Base-by-base conservation (phyloP, 495 filamentous ascomycete genomes). In the Neurospora tetrasperma region DNA sequence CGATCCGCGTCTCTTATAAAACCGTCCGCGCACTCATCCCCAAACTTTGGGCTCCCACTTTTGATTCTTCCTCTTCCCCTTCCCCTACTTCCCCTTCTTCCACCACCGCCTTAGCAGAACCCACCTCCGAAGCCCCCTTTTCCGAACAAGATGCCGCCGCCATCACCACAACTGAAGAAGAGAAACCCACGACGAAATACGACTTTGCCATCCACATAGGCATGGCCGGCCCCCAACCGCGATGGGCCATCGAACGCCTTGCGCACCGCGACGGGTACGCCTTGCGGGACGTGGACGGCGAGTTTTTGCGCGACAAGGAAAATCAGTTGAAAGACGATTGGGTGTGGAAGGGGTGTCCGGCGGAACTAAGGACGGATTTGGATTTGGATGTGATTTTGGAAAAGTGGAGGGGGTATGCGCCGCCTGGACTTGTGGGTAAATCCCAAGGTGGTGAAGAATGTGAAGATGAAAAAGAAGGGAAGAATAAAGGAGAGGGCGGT, bases 171-270 rank as follows among this genome's bases (percentile, higher is more conserved):
- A 31, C 1, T 31, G 43, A 43, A 7, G 42, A 44, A 43, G 35
- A 38, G 6, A 6, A 39, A 39, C 35, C 35, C 35, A 1, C 4
- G 3, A 20, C 71, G 71, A 85, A 83, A 54, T 87, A 90, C 27
- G 91, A 94, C 79, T 80, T 90, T 27, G 85, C 90, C 14, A 80
- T 97, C 6, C 92, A 95, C 78, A 91, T 97, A 72, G 94, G 94
- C 44, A 92, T 96, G 84, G 92, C 93, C 0, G 87, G 91, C 0
- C 89, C 90, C 40, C 83, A 91, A 27, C 81, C 79, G 0, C 89
- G 88, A 71, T 96, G 93, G 79, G 87, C 87, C 2, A 81, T 95
- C 5, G 94, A 97, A 78, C 83, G 86, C 9, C 82, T 86, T 9
- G 93, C 88, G 3, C 91, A 94, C 69, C 85, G 91, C n/a, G 89